Conservation (phyloP, 73 alveolate genomes). For the Symbiodinium pilosum region DNA sequence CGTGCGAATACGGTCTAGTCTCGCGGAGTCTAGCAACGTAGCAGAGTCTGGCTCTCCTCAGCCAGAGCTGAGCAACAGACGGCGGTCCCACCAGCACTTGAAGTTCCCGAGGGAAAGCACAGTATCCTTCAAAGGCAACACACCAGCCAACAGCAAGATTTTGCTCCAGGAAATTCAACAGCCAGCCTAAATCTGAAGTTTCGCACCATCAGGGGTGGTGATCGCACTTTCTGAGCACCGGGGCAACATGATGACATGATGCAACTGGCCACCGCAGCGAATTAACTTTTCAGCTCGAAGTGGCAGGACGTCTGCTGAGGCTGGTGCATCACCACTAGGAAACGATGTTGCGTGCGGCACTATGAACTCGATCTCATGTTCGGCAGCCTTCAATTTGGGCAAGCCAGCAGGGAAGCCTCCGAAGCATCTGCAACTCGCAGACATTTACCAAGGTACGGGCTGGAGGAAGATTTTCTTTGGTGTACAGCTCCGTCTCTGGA, state of each 20-base stretch:
- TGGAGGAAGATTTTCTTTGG: slow-evolving; percentile 24
- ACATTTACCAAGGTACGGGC: neutral
- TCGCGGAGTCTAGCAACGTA: too few species aligned
- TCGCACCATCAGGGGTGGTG: slow-evolving; percentile 79
- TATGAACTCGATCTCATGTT: slow-evolving; percentile 74
- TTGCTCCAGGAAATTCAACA: neutral
- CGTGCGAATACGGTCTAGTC: too few species aligned
- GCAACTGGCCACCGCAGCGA: too few species aligned
- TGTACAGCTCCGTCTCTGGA: slow-evolving; percentile 35
- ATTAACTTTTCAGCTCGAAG: neutral
- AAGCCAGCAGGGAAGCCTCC: too few species aligned
- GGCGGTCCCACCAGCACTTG: slow-evolving; percentile 63
- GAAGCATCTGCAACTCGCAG: neutral
- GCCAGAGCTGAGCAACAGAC: neutral
- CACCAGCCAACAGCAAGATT: neutral
- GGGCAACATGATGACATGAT: neutral
- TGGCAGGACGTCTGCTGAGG: neutral
- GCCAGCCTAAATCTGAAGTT: slow-evolving; percentile 82
- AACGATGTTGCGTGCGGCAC: slow-evolving; percentile 45
- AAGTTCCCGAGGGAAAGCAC: slow-evolving; percentile 59
- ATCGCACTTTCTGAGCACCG: slow-evolving; percentile 61
- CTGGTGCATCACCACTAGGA: slow-evolving; percentile 46
- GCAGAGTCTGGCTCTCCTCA: too few species aligned
- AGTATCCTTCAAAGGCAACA: slow-evolving; percentile 3
- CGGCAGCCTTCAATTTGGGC: slow-evolving; percentile 7